These are phyloP conservation scores for Breynia disticha DNA, from an alignment of 441 rosid genomes.

Conservation along the genomic window DNA sequence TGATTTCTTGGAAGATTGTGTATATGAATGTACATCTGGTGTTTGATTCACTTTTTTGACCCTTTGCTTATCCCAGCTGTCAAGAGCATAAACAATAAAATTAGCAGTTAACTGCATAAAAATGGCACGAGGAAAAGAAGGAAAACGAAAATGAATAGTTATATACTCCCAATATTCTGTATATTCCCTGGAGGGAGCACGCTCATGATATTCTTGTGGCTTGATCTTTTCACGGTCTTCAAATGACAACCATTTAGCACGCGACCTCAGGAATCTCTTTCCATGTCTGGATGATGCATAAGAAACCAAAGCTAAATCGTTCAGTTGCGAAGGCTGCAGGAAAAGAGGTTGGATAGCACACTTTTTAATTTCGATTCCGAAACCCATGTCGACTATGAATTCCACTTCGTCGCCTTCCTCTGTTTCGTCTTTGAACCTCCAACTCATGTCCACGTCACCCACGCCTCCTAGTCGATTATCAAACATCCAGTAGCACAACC, in stretches of 20 bases:
- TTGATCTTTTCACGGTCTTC: not conserved
- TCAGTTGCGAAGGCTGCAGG: not conserved
- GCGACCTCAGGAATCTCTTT: not conserved
- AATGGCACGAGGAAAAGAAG: not conserved
- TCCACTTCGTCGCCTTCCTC: slow-evolving; percentile 15
- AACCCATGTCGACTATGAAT: slow-evolving; percentile 12
- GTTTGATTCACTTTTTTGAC: not conserved
- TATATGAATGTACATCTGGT: not conserved
- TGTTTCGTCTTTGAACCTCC: slow-evolving; percentile 10
- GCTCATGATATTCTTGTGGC: not conserved
- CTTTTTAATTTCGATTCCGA: slow-evolving; percentile 4
- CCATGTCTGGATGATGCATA: slow-evolving; percentile 8
- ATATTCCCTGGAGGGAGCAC: not conserved
- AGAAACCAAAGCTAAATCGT: not conserved
- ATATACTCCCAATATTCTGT: too few relatives aligned
- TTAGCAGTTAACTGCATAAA: not conserved
- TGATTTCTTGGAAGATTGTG: not conserved
- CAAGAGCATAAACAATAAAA: not conserved
- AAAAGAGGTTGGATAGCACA: slow-evolving; percentile 12
- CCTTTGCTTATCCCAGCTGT: not conserved
- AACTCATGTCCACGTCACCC: slow-evolving; percentile 1
- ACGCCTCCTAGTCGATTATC: not conserved
- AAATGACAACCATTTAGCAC: not conserved
- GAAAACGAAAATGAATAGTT: too few relatives aligned
- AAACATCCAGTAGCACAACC: slow-evolving; percentile 14